Evolutionary conservation across 345 rosid genomes (phyloP), one percentile per base, ranked within the genome.

Genomic region (Hibiscus mutabilis): DNA sequence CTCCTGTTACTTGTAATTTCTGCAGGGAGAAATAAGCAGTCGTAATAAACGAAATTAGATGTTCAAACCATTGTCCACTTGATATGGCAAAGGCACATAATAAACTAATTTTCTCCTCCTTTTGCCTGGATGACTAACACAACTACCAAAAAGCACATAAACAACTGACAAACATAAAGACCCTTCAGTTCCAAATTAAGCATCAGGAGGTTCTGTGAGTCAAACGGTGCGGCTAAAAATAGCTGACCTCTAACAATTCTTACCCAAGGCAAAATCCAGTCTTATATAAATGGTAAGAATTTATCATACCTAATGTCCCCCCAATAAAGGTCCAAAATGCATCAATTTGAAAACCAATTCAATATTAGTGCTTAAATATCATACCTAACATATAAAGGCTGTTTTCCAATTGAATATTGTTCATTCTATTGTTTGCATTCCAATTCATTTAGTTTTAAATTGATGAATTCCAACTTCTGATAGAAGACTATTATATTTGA

Each of bases 1-100:
- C 47, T 49, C 84, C 88, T 3, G 66, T 21, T 12, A 86, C 70
- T 31, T 74, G 78, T 76, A 94, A 49, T 86, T 84, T 91, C 97
- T 92, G 86, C 79, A 80, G 13, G 44, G 3, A 49, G 37, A 70
- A 66, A 59, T 18, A 72, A n/a, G 6, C 33, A 24, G 5, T 33
- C 6, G 2, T 25, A 1, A 16, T 56, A 18, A 66, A 66, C 29
- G 12, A 42, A 22, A 14, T 65, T 21, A 24, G 10, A 18, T 2
- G 37, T 46, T n/a, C 37, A 62, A 35, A 62, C 22, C 25, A 62
- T 62, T 35, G 42, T n/a, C 22, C 46, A 33, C 46, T 62, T 2
- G 16, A 62, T 33, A n/a, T 1, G 8, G 46, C 22, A 35, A 62
- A 62, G 18, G 16, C 25, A 62, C 27, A 35, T 62, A 15, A n/a